A percentile compares a stretch with the other conserved stretches of the same genome.
These are phyloP conservation scores for Dendrobium nobile DNA, from an alignment of 106 monocot species.

Conservation along the genomic window DNA sequence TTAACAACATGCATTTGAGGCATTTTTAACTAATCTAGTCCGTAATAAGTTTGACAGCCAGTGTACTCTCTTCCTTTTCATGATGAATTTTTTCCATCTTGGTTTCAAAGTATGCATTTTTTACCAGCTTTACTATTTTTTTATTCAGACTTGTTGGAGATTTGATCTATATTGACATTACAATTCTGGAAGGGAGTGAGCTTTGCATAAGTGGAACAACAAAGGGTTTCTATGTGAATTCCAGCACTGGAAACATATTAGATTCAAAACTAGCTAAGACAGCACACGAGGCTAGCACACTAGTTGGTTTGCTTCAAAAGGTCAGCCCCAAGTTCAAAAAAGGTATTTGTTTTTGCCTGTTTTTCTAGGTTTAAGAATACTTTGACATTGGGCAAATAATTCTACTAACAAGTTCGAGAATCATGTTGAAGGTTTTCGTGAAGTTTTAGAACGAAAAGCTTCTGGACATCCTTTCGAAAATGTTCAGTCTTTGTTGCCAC, in stretches of 20 bases:
- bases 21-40: not conserved
- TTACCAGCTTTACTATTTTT: not conserved
- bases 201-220: conserved; percentile 93
- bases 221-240: conserved; percentile 84
- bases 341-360: conserved; percentile 35
- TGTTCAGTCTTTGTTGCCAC: conserved; percentile 81
- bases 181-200: conserved; percentile 77
- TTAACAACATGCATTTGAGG: too few species aligned
- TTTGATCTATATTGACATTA: conserved; percentile 87
- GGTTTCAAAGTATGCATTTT: not conserved
- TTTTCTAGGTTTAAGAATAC: not conserved
- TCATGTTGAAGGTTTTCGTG: conserved; percentile 71
- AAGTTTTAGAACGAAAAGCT: conserved; percentile 76
- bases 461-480: conserved; percentile 93
- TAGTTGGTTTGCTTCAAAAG: conserved; percentile 86
- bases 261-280: conserved; percentile 69
- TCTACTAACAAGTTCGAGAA: conserved; percentile 12
- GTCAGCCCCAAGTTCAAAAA: conserved; percentile 90
- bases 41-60: not conserved
- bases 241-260: conserved; percentile 49
- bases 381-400: not conserved
- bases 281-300: conserved; percentile 62
- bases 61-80: not conserved
- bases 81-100: not conserved
- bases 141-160: conserved; percentile 74